Percentiles rank a stretch among this genome's conserved stretches.
These are phyloP conservation scores for Apostasia shenzhenica DNA, from an alignment of 106 monocot species.

Conservation along the genomic window DNA sequence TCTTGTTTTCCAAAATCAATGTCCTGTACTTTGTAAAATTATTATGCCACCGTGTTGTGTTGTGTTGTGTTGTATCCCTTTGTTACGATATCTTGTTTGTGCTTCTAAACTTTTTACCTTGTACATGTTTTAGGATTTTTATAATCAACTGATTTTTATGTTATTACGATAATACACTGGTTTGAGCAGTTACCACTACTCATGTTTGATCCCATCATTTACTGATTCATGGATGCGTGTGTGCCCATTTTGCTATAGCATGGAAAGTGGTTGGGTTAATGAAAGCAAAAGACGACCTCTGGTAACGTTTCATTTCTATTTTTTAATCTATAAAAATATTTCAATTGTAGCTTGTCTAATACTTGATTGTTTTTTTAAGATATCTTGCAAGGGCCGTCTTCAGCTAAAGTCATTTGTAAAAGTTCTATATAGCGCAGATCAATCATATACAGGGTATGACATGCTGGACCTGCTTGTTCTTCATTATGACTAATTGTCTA, in stretches of 20 bases:
- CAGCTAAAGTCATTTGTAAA: constrained; percentile 39
- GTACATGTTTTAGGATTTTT: too few relatives aligned
- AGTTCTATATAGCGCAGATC: constrained; percentile 29
- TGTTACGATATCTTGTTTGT: too few relatives aligned
- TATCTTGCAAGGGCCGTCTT: constrained; percentile 39
- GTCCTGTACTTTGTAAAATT: too few relatives aligned
- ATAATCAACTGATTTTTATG: too few relatives aligned
- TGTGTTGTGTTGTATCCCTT: too few relatives aligned
- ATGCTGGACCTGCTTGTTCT: neutral
- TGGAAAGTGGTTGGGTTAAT: constrained; percentile 40
- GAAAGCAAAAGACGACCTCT: constrained; percentile 25
- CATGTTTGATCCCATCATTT: constrained; percentile 42
- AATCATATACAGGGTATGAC: constrained; percentile 43
- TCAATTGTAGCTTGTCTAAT: neutral
- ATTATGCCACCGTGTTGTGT: too few relatives aligned
- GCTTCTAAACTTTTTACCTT: too few relatives aligned
- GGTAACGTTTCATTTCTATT: constrained; percentile 20
- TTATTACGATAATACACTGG: too few relatives aligned
- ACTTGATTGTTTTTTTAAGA: constrained; percentile 25
- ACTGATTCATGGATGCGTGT: constrained; percentile 29
- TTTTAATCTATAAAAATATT: neutral
- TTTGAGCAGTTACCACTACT: constrained; percentile 52
- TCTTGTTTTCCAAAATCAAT: too few relatives aligned
- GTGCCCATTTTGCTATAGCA: constrained; percentile 50
- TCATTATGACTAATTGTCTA: too few relatives aligned